phyloP scores from a whole-genome alignment of 345 rosid species.

The Dovyalis caffra region DNA sequence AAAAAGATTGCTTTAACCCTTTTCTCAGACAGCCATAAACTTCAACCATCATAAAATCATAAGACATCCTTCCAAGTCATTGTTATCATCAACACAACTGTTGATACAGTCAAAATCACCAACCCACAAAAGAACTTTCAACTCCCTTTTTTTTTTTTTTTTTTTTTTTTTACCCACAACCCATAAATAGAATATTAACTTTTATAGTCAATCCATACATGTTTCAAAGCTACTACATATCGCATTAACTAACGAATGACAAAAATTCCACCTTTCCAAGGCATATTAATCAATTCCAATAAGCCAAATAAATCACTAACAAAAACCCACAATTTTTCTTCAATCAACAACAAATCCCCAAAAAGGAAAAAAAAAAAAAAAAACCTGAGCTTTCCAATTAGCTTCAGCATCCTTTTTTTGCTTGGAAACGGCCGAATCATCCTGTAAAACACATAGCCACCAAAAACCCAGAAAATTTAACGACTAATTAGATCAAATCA shows the following conservation, averaged over 20 bases:
- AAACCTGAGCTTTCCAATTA: slow-evolving; percentile 92
- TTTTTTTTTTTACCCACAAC: neutral
- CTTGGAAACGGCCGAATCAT: slow-evolving; percentile 71
- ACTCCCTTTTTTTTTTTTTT: neutral
- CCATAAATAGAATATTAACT: neutral
- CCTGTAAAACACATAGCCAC: slow-evolving; percentile 38
- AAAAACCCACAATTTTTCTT: neutral
- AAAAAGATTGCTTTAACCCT: neutral
- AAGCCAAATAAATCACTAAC: neutral
- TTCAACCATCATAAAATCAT: no score
- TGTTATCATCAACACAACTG: no score
- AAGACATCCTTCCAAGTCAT: no score
- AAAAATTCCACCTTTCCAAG: neutral
- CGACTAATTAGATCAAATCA: neutral
- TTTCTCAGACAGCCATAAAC: neutral
- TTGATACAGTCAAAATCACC: no score
- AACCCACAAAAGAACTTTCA: neutral
- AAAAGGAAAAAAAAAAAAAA: neutral
- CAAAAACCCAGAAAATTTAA: neutral
- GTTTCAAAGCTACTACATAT: neutral
- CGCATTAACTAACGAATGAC: neutral
- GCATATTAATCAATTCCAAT: neutral
- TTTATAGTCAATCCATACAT: neutral
- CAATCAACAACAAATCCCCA: no score
- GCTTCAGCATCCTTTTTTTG: slow-evolving; percentile 99